These are phyloP conservation scores for Leccinum pellstonianum DNA, from an alignment of 768 basidiomycete species.

Conservation along the genomic window DNA sequence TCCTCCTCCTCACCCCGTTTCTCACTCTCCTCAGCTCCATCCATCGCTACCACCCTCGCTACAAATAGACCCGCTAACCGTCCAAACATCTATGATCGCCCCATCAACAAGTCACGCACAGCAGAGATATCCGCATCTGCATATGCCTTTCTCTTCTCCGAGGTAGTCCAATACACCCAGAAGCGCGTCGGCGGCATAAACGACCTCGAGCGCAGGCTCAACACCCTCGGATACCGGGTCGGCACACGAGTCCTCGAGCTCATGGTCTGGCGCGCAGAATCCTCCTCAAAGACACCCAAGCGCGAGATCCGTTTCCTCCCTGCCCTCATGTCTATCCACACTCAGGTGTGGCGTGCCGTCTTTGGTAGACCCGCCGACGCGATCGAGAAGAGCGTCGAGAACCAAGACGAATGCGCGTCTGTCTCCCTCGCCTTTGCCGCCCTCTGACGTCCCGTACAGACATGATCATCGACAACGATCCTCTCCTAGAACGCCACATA, in stretches of 20 bases:
- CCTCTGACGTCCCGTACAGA: slow-evolving; percentile 45
- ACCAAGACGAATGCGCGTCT: slow-evolving; percentile 87
- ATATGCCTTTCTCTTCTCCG: slow-evolving; percentile 89
- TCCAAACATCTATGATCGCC: slow-evolving; percentile 86
- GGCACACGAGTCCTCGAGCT: slow-evolving; percentile 86
- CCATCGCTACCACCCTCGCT: slow-evolving; percentile 56
- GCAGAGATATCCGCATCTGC: slow-evolving; percentile 82
- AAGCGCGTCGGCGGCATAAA: slow-evolving; percentile 92
- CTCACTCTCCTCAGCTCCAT: slow-evolving; percentile 62
- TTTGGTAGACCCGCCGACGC: slow-evolving; percentile 94
- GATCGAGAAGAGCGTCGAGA: slow-evolving; percentile 94
- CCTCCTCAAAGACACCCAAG: slow-evolving; percentile 83
- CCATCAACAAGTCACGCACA: slow-evolving; percentile 81
- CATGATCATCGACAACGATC: slow-evolving; percentile 98
- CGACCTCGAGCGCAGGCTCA: slow-evolving; percentile 90
- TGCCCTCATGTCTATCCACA: slow-evolving; percentile 90
- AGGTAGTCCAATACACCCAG: slow-evolving; percentile 94
- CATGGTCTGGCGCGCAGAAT: slow-evolving; percentile 77
- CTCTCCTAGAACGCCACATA: slow-evolving; percentile 85
- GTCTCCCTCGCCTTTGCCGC: neutral
- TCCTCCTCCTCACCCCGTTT: slow-evolving; percentile 39
- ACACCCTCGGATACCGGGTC: slow-evolving; percentile 90
- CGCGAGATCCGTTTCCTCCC: slow-evolving; percentile 89
- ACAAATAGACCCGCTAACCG: slow-evolving; percentile 44
- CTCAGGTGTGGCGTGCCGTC: slow-evolving; percentile 91